Base-by-base conservation (phyloP, 495 filamentous ascomycete species). In the Margaritispora aquatica region DNA sequence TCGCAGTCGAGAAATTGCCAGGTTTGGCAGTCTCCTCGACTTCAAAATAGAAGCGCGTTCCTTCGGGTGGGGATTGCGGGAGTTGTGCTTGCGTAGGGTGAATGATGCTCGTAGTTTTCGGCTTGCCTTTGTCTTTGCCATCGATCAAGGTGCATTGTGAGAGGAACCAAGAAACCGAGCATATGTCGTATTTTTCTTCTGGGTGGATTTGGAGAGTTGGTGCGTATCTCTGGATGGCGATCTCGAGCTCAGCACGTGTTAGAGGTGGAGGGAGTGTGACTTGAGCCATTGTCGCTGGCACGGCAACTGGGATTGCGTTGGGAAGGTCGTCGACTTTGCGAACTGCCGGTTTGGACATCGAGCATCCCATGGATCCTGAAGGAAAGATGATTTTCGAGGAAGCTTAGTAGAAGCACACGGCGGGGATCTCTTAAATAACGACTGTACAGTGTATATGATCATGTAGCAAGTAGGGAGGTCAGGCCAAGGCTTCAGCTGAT, bases 161-260 rank as follows among this genome's bases (percentile, higher is more conserved):
- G 26, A 63, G 52, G n/a, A 51, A 46, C 41, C 50, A 63, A 21
- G 59, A 56, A 8, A 63, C 20, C 1, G 61, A 63, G 46, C 51
- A 55, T 29, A 51, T 38, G 7, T 51, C 7, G 20, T 63, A 63
- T 27, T 51, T 20, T 24, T 63, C 61, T 10, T 63, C 56, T 26
- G 61, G 61, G 34, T 63, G 61, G 1, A 53, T 27, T 2, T 31
- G 34, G 21, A 63, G 26, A 2, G 36, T 29, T 22, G 61, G 61
- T 5, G 15, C 61, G 23, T 63, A 63, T 41, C 56, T 63, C 3
- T 41, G 17, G 36, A 63, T 59, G 0, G 61, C 61, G 20, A 52
- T 26, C 27, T 63, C 61, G 21, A 63, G 44, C n/a, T 59, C 51
- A n/a, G 38, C 29, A 17, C 51, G 49, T 13, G 55, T 47, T 26